phyloP scores from a whole-genome alignment of 2,329 filamentous ascomycete genomes.

The Colletotrichum lini region DNA sequence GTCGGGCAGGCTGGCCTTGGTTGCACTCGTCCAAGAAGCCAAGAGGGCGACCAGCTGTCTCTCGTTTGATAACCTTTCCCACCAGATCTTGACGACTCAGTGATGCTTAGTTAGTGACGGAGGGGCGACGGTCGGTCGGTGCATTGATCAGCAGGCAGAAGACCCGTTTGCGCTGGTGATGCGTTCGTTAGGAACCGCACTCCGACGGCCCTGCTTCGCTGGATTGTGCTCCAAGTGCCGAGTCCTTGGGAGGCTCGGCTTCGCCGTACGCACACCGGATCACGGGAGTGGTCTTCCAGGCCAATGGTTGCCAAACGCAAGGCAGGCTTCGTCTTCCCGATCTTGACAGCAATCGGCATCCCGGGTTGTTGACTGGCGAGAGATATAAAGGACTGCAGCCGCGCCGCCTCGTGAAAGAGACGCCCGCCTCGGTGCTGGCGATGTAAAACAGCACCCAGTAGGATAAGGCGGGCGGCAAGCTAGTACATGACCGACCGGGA shows the following conservation, averaged over 20 bases:
- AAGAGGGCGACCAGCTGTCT: not conserved
- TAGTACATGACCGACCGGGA: too few relatives aligned
- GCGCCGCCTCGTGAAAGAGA: slow-evolving; percentile 1
- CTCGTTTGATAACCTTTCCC: not conserved
- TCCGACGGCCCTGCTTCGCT: slow-evolving; percentile 18
- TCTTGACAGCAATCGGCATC: slow-evolving; percentile 17
- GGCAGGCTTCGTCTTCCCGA: not conserved
- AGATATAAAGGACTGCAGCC: slow-evolving; percentile 33
- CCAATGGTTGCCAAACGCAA: too few relatives aligned
- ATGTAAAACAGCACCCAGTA: slow-evolving; percentile 6
- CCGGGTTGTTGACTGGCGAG: slow-evolving; percentile 9
- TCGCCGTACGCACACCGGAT: not conserved
- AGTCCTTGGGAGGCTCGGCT: not conserved
- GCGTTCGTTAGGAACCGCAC: not conserved
- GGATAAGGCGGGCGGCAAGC: slow-evolving; percentile 23
- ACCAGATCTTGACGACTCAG: not conserved
- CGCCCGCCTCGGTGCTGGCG: not conserved
- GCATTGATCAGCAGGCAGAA: slow-evolving; percentile 1
- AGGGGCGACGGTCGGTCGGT: not conserved
- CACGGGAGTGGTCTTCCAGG: not conserved
- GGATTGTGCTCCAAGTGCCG: not conserved
- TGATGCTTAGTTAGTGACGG: not conserved
- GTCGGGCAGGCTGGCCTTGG: slow-evolving; percentile 38
- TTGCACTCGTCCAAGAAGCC: slow-evolving; percentile 1
- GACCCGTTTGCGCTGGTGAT: not conserved